Evolutionary conservation across 257 asterid genomes (phyloP).

Genomic region (Penstemon newberryi): DNA sequence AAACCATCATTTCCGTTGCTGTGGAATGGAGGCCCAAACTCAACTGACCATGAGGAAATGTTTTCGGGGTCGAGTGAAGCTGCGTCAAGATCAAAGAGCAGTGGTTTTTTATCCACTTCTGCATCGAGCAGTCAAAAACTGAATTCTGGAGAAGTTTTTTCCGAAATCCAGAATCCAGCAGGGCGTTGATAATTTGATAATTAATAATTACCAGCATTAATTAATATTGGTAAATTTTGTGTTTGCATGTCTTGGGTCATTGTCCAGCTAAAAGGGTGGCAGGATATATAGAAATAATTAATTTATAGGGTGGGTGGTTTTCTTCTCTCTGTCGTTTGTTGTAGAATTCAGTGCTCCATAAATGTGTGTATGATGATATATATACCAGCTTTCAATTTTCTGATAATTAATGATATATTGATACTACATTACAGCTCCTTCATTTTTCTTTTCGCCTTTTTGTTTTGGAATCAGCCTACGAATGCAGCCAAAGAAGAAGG

Average conservation of each 20-base stretch:
- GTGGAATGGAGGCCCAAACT: neutral
- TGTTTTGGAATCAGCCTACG: too few relatives aligned
- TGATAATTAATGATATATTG: neutral
- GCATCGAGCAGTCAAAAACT: conserved; percentile 14
- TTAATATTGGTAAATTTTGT: neutral
- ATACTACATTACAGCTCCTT: too few relatives aligned
- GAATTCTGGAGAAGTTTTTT: conserved; percentile 38
- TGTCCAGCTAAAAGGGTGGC: too few relatives aligned
- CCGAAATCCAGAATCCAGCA: conserved; percentile 42
- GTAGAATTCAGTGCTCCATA: conserved; percentile 12
- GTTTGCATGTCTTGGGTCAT: too few relatives aligned
- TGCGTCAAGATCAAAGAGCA: conserved; percentile 25
- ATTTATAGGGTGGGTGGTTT: too few relatives aligned
- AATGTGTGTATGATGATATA: neutral
- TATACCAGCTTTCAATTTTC: conserved; percentile 14
- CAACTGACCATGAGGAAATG: conserved; percentile 28
- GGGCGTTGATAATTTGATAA: conserved; percentile 29
- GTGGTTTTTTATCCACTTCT: conserved; percentile 9
- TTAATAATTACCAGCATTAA: too few relatives aligned
- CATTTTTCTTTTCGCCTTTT: too few relatives aligned
- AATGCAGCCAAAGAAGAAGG: too few relatives aligned
- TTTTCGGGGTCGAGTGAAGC: conserved; percentile 33
- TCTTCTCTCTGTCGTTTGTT: neutral
- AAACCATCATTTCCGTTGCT: conserved; percentile 22
- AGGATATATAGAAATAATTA: too few relatives aligned